Evolutionary conservation across 148 eudicot genomes (phyloP), one percentile per base, ranked within the genome.

Genomic region (Salicornia ramosissima): DNA sequence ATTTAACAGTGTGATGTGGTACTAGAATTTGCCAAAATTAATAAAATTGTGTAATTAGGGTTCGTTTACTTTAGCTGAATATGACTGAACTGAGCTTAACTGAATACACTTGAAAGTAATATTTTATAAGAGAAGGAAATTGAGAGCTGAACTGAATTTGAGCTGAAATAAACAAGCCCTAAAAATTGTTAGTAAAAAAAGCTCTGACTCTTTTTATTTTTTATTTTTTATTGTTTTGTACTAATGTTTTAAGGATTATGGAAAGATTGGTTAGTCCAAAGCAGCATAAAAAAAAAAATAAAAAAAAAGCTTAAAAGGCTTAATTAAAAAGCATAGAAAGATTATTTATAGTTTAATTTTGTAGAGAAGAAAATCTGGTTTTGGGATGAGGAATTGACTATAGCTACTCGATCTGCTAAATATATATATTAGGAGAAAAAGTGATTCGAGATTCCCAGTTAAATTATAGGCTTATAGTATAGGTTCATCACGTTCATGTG

Each of bases 101-200:
- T n/a, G n/a, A n/a, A n/a, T n/a, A n/a, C n/a, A n/a, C n/a, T n/a
- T n/a, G n/a, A n/a, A n/a, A n/a, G n/a, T n/a, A n/a, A n/a, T n/a
- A n/a, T n/a, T n/a, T n/a, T n/a, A n/a, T n/a, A n/a, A n/a, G n/a
- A n/a, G n/a, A n/a, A n/a, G n/a, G n/a, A n/a, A n/a, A n/a, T n/a
- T n/a, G n/a, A n/a, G n/a, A n/a, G n/a, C n/a, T n/a, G n/a, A n/a
- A n/a, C n/a, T n/a, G n/a, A n/a, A n/a, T n/a, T n/a, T n/a, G n/a
- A n/a, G n/a, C n/a, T n/a, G n/a, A n/a, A n/a, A n/a, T n/a, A n/a
- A n/a, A n/a, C n/a, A n/a, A n/a, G n/a, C n/a, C n/a, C n/a, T n/a
- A n/a, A n/a, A n/a, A n/a, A n/a, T n/a, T n/a, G n/a, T 63, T 63
- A 39, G 67, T 63, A 26, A 26, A 63, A 26, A 63, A 63, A 26